A percentile compares a stretch with the other conserved stretches of the same genome.
phyloP scores from a whole-genome alignment of 106 monocot genomes.

The Amphibolis antarctica region DNA sequence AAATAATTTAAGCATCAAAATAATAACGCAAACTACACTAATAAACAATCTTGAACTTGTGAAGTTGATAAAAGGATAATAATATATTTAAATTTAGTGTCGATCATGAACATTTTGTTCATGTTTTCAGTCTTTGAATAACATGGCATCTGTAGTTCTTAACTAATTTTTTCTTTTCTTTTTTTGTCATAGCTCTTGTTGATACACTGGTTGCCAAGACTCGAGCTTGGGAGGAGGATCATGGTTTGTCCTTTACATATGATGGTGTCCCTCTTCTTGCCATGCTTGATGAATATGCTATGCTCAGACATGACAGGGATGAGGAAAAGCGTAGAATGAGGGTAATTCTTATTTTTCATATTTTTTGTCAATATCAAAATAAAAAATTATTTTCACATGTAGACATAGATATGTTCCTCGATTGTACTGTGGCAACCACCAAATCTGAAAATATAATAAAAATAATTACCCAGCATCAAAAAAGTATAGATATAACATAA shows the following conservation, averaged over 20 bases:
- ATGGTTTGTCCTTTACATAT: conserved; percentile 63
- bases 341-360: conserved; percentile 24
- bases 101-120: not conserved
- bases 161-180: not conserved
- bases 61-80: too few relatives aligned
- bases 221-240: conserved; percentile 73
- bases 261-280: conserved; percentile 95
- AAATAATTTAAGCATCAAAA: too few relatives aligned
- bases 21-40: too few relatives aligned
- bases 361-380: too few relatives aligned
- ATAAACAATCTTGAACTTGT: too few relatives aligned
- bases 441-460: too few relatives aligned
- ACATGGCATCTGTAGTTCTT: not conserved
- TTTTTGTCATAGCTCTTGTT: conserved; percentile 64
- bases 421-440: not conserved
- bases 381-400: too few relatives aligned
- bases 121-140: not conserved
- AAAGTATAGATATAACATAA: too few relatives aligned
- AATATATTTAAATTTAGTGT: too few relatives aligned
- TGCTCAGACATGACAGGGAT: conserved; percentile 86
- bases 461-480: too few relatives aligned
- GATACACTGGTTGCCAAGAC: conserved; percentile 77
- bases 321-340: conserved; percentile 84
- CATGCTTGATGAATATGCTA: conserved; percentile 93
- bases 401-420: too few relatives aligned